Conservation (phyloP, 2,329 filamentous ascomycete genomes). For the Ceratocystis papillata region DNA sequence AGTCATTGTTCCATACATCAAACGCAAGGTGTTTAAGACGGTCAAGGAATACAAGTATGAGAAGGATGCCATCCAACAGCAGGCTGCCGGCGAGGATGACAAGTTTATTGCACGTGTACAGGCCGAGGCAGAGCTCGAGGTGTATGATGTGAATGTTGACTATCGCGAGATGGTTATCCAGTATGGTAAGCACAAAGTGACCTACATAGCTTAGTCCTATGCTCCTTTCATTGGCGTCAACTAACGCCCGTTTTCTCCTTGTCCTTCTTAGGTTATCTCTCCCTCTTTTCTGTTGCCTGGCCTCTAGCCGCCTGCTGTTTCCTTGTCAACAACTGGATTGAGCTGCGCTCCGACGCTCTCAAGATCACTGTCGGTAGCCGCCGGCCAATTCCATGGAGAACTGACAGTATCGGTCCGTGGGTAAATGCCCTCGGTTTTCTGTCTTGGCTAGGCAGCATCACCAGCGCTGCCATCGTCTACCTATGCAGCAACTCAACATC, state of each 20-base stretch:
- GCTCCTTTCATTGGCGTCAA: neutral
- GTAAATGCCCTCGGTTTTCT: constrained; percentile 74
- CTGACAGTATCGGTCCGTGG: constrained; percentile 92
- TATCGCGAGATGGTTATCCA: constrained; percentile 90
- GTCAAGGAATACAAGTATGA: constrained; percentile 59
- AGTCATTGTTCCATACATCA: constrained; percentile 72
- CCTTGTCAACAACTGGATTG: constrained; percentile 90
- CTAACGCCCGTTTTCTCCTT: neutral
- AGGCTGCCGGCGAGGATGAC: constrained; percentile 60
- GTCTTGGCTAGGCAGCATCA: constrained; percentile 87
- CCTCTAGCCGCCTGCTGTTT: constrained; percentile 84
- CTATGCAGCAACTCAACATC: constrained; percentile 52
- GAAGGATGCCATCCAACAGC: constrained; percentile 41
- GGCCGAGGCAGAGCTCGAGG: constrained; percentile 66
- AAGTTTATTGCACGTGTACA: constrained; percentile 72
- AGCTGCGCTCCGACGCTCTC: constrained; percentile 82
- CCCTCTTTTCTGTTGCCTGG: constrained; percentile 88
- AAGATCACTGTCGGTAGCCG: constrained; percentile 88
- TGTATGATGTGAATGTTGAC: constrained; percentile 83
- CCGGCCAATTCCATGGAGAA: constrained; percentile 76
- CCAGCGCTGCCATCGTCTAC: constrained; percentile 77
- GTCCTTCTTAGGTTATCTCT: constrained; percentile 59
- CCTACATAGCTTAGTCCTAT: neutral
- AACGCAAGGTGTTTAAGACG: constrained; percentile 65
- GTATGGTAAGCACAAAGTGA: constrained; percentile 41